These are phyloP conservation scores for Oryza nivara DNA, from an alignment of 176 grass and related monocot genomes.

Conservation along the genomic window DNA sequence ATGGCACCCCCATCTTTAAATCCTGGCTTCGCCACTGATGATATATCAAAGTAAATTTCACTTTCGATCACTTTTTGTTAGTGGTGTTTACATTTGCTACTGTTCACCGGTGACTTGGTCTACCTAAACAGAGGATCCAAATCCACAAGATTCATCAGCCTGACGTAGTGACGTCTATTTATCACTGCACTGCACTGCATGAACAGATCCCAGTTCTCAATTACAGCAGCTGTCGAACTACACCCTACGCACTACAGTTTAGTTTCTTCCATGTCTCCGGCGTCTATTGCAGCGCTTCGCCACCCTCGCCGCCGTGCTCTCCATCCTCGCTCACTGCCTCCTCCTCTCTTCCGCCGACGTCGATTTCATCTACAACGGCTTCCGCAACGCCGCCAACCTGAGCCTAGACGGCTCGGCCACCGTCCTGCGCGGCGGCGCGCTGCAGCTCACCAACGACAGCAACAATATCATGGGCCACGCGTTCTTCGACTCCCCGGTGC, in stretches of 20 bases:
- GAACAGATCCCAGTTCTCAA: background rate
- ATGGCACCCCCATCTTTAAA: too few species aligned
- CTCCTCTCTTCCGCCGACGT: background rate
- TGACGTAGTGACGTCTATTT: background rate
- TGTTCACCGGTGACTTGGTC: background rate
- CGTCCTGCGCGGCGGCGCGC: conserved; percentile 24
- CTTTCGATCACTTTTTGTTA: too few species aligned
- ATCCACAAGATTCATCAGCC: background rate
- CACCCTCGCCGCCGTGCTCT: background rate
- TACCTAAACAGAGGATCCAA: background rate
- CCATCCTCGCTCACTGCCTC: background rate
- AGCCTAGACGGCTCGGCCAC: conserved; percentile 41
- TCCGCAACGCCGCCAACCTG: conserved; percentile 37
- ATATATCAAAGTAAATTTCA: too few species aligned
- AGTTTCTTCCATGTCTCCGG: background rate
- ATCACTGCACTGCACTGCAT: background rate
- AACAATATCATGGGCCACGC: conserved; percentile 38
- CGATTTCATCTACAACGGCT: conserved; percentile 49
- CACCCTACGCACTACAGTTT: background rate
- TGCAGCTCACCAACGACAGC: conserved; percentile 51
- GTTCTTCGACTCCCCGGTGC: conserved; percentile 45
- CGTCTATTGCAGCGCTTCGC: background rate
- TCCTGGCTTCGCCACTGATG: too few species aligned
- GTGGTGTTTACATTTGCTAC: too few species aligned
- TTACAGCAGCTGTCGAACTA: background rate